Evolutionary conservation across 1,139 yeast species (phyloP), one percentile per base, ranked within the genome.

Genomic region (Suhomyces choctaworum): DNA sequence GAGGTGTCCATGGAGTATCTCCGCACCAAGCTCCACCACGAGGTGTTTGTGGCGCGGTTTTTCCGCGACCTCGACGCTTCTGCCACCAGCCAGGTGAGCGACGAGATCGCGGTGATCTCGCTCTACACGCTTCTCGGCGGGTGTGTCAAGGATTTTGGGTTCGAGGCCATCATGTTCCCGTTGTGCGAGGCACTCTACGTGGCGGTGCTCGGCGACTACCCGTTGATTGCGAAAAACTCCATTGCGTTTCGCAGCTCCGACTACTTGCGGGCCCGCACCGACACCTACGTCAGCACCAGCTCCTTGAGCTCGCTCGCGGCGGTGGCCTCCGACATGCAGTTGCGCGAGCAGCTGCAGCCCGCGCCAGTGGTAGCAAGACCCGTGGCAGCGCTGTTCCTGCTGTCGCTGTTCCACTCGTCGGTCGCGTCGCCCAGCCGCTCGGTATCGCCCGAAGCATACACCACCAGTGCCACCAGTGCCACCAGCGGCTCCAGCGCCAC

Each of bases 101-200:
- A 78, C 36, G 73, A 71, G 28, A 60, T 71, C 4, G 78, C 79
- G 0, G 63, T 73, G 1, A 66, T 70, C 24, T 64, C 80, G 23
- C 63, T 86, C 30, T 73, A 73, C 46, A 73, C 82, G 19, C 55
- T 83, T 16, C 51, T 86, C 17, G 95, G 95, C 2, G 79, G 82
- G 11, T 76, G 89, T 44, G 73, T 82, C 24, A 82, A 80, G 48
- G 95, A 85, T 56, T 86, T 82, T 62, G 95, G 95, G 1, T 84
- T 86, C 52, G 89, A 86, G 50, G 58, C 72, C 1, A 69, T 81
- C 16, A 60, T 83, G 45, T 68, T 70, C 40, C 82, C 84, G 2
- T 54, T 86, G 23, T 75, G 86, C 44, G 89, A 83, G 44, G 69
- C 84, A 6, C 75, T 85, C 45, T 83, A 80, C 51, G 79, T 73